A percentile compares a stretch with the other conserved stretches of the same genome.
Conservation (phyloP, 768 basidiomycete species). For the Tricholoma flavovirens region DNA sequence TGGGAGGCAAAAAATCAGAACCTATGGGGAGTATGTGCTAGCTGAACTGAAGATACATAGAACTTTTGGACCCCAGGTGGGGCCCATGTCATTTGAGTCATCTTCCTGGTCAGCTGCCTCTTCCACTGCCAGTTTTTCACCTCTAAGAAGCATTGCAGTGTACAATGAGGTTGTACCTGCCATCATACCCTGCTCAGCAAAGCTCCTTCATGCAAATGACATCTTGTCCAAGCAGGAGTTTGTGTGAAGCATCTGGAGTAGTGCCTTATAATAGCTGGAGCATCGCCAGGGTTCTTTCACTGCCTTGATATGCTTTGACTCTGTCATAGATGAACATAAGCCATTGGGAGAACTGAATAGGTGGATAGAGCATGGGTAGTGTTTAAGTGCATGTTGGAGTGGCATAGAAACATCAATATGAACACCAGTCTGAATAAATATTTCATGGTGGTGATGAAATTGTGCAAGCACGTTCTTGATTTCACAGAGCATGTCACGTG, state of each 20-base stretch:
- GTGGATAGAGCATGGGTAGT: not conserved
- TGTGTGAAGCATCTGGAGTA: not conserved
- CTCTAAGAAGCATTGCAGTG: not conserved
- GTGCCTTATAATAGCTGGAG: not conserved
- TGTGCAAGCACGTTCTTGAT: not conserved
- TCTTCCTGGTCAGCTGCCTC: not conserved
- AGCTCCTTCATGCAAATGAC: not conserved
- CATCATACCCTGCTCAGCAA: not conserved
- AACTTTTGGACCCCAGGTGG: not conserved
- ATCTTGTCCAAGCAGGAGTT: not conserved
- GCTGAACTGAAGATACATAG: not conserved
- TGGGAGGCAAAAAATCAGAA: too few relatives aligned
- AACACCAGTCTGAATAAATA: too few relatives aligned
- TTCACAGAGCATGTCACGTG: slow-evolving; percentile 6
- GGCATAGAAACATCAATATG: slow-evolving; percentile 4
- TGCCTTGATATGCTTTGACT: too few relatives aligned
- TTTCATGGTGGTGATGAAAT: not conserved
- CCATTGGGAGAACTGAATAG: slow-evolving; percentile 19
- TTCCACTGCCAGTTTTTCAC: not conserved
- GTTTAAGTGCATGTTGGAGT: slow-evolving; percentile 1
- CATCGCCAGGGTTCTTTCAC: not conserved
- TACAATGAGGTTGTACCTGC: not conserved
- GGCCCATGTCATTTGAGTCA: not conserved
- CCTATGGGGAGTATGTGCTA: not conserved
- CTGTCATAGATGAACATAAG: too few relatives aligned